phyloP scores from a whole-genome alignment of 2,329 filamentous ascomycete species.

The Metarhizium album region DNA sequence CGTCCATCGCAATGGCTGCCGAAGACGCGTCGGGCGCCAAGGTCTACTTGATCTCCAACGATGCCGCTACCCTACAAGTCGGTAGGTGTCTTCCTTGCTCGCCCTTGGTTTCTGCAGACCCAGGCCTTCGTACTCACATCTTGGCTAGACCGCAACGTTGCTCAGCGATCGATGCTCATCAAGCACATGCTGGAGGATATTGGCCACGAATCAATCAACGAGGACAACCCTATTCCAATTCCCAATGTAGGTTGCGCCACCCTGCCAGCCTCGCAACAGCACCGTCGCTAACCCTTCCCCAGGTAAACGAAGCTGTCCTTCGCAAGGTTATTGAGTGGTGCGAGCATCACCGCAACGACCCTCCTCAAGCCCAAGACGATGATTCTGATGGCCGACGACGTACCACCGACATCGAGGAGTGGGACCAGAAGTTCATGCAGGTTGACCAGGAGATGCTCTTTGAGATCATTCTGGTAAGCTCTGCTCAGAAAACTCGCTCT shows the following conservation, averaged over 20 bases:
- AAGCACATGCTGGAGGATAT: conserved; percentile 98
- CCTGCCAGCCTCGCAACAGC: neutral
- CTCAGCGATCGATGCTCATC: conserved; percentile 87
- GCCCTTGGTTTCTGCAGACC: neutral
- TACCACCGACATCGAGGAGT: conserved; percentile 98
- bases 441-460: conserved; percentile 99
- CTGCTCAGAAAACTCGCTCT: too few relatives aligned
- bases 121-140: neutral
- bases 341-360: conserved; percentile 85
- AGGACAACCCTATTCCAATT: conserved; percentile 68
- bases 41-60: conserved; percentile 42
- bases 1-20: conserved; percentile 21
- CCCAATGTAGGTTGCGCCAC: conserved; percentile 53
- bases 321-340: conserved; percentile 98
- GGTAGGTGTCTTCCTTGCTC: conserved; percentile 24
- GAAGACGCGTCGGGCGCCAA: conserved; percentile 24
- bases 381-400: conserved; percentile 93
- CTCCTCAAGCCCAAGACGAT: conserved; percentile 70
- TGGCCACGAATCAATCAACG: conserved; percentile 47
- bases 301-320: conserved; percentile 88
- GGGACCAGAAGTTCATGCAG: conserved; percentile 99
- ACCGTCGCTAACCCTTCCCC: neutral
- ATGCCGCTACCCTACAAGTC: conserved; percentile 34
- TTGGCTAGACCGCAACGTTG: conserved; percentile 63
- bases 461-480: conserved; percentile 86